A percentile compares a stretch with the other conserved stretches of the same genome.
Evolutionary conservation across 768 basidiomycete genomes (phyloP).

Genomic region (Cyathus striatus): DNA sequence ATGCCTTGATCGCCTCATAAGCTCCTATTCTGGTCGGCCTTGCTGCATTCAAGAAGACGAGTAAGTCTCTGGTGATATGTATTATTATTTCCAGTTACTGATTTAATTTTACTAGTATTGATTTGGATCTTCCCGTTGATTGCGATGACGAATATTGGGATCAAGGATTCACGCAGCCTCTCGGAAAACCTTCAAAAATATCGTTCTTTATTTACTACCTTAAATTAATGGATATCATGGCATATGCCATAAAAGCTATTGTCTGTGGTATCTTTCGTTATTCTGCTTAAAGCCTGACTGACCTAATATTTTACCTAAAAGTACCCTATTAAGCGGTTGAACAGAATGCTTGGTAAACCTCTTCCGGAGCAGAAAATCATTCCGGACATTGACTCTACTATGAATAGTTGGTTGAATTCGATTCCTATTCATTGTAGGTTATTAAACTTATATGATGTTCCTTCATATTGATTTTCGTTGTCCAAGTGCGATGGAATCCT

Average conservation of each 20-base stretch:
- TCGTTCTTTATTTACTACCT: conserved; percentile 49
- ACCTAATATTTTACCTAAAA: too few species aligned
- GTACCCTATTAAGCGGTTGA: conserved; percentile 36
- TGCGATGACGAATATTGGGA: conserved; percentile 46
- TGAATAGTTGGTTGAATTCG: conserved; percentile 76
- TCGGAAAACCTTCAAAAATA: conserved; percentile 47
- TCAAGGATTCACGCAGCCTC: conserved; percentile 57
- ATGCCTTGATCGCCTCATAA: conserved; percentile 25
- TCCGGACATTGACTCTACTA: conserved; percentile 65
- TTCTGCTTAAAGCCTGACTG: too few species aligned
- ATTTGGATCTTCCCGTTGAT: conserved; percentile 62
- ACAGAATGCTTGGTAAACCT: conserved; percentile 37
- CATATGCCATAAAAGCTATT: conserved; percentile 57
- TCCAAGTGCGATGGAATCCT: conserved; percentile 41
- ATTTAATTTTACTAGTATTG: conserved; percentile 38
- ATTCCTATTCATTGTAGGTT: conserved; percentile 52
- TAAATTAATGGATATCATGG: conserved; percentile 59
- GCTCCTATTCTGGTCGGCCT: conserved; percentile 58
- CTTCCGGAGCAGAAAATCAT: conserved; percentile 62
- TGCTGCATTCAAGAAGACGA: conserved; percentile 69
- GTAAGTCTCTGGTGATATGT: conserved; percentile 28
- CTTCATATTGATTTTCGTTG: conserved; percentile 32
- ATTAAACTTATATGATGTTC: background rate
- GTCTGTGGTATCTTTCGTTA: too few species aligned
- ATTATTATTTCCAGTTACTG: background rate